These are phyloP conservation scores for Solanum piurae DNA, from an alignment of 257 asterid species.

Conservation along the genomic window DNA sequence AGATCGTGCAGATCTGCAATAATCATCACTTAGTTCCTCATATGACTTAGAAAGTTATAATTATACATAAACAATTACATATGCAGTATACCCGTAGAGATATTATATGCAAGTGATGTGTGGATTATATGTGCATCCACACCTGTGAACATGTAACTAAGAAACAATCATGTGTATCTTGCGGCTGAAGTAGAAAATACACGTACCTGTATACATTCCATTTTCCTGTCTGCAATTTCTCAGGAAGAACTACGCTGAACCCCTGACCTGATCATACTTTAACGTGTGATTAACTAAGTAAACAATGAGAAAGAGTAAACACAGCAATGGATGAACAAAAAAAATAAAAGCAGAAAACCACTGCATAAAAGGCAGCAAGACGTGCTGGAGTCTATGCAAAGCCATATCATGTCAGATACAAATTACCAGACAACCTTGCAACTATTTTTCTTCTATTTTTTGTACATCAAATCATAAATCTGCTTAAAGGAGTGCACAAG, in stretches of 20 bases:
- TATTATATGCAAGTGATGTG: neutral
- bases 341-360: neutral
- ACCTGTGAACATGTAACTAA: neutral
- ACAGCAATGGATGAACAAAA: neutral
- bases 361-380: neutral
- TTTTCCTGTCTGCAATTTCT: constrained; percentile 82
- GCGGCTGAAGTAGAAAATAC: constrained; percentile 2
- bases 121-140: neutral
- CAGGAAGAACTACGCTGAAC: constrained; percentile 85
- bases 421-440: neutral
- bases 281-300: neutral
- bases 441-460: neutral
- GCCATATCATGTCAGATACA: neutral
- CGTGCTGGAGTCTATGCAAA: neutral
- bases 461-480: neutral
- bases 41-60: neutral
- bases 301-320: neutral
- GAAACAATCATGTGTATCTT: neutral
- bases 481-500: neutral
- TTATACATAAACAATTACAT: neutral
- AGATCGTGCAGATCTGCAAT: constrained; percentile 59
- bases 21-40: constrained; percentile 2
- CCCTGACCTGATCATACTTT: constrained; percentile 47
- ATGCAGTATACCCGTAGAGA: neutral
- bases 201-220: constrained; percentile 92